phyloP scores from a whole-genome alignment of 1,284 basidiomycete genomes.

The Leccinum fuscescens region DNA sequence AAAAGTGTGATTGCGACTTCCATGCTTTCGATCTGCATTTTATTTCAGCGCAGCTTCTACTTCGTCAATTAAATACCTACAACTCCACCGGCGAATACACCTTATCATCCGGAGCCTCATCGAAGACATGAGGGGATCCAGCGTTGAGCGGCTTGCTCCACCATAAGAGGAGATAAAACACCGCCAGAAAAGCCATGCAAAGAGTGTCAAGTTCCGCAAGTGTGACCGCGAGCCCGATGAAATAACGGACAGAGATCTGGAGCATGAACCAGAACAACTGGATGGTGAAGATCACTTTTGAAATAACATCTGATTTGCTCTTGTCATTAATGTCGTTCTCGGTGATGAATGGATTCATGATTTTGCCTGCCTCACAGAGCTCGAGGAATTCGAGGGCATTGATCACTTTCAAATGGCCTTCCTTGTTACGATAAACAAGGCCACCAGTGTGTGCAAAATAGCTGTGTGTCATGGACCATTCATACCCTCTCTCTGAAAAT shows the following conservation, averaged over 20 bases:
- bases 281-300: not conserved
- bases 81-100: not conserved
- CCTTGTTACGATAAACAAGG: not conserved
- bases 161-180: not conserved
- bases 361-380: not conserved
- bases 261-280: not conserved
- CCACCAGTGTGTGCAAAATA: not conserved
- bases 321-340: not conserved
- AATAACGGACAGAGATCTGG: not conserved
- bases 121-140: not conserved
- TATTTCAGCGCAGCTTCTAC: not conserved
- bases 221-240: not conserved
- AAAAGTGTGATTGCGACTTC: not conserved
- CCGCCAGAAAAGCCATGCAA: not conserved
- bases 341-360: not conserved
- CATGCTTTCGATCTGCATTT: not conserved
- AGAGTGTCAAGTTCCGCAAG: not conserved
- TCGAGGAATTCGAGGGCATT: not conserved
- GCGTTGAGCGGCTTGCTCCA: not conserved
- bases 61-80: not conserved
- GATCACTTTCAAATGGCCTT: not conserved
- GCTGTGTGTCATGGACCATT: not conserved
- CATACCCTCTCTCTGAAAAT: too few relatives aligned
- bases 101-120: not conserved
- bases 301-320: not conserved